phyloP scores from a whole-genome alignment of 176 grass and related monocot genomes.

The Oryza meridionalis region DNA sequence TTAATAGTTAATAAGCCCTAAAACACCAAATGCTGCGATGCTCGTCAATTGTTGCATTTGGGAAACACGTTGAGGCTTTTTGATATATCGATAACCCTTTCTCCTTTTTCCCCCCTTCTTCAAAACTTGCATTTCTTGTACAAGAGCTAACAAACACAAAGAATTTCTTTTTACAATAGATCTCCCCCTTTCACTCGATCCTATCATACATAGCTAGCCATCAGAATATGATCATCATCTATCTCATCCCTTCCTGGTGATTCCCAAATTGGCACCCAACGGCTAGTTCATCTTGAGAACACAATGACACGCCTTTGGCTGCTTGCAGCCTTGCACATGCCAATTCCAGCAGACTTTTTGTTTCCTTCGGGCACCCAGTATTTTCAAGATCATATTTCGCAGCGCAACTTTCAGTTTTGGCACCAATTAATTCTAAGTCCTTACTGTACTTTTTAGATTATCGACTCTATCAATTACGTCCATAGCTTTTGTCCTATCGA shows the following conservation, averaged over 20 bases:
- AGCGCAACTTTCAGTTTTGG: slow-evolving; percentile 11
- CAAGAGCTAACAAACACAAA: slow-evolving; percentile 53
- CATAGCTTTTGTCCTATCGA: slow-evolving; percentile 79
- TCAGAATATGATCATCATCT: slow-evolving; percentile 29
- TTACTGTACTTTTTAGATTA: slow-evolving; percentile 63
- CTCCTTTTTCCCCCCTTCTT: background rate
- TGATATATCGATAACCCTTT: slow-evolving; percentile 2
- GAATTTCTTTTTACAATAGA: slow-evolving; percentile 54
- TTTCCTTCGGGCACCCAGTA: slow-evolving; percentile 15
- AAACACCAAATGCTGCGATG: too few species aligned
- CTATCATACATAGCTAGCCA: slow-evolving; percentile 56
- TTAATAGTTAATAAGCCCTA: too few species aligned
- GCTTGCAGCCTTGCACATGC: background rate
- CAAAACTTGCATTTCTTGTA: slow-evolving; percentile 65
- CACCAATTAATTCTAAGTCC: background rate
- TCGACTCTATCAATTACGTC: slow-evolving; percentile 92
- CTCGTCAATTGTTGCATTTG: background rate
- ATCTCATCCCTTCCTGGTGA: background rate
- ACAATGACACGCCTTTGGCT: background rate
- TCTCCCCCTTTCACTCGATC: slow-evolving; percentile 20
- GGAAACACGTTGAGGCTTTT: background rate
- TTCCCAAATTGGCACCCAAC: slow-evolving; percentile 15
- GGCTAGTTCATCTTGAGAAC: background rate
- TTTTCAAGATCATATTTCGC: slow-evolving; percentile 39
- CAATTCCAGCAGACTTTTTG: slow-evolving; percentile 18